Percentiles rank a stretch among this genome's conserved stretches.
Evolutionary conservation across 495 filamentous ascomycete genomes (phyloP).

Genomic region (Trichoderma orchidacearum): DNA sequence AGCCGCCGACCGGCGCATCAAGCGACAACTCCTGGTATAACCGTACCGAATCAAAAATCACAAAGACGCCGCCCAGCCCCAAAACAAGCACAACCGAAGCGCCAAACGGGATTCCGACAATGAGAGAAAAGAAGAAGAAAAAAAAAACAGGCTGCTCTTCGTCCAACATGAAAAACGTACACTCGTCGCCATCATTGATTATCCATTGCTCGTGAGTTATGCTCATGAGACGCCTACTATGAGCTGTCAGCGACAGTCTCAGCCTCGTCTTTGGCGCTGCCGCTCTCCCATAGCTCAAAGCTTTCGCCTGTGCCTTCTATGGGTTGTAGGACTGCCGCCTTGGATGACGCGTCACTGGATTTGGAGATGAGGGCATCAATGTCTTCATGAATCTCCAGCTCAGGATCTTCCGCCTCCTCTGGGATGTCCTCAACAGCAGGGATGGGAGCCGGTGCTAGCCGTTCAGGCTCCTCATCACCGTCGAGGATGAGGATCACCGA

Average conservation of each 20-base stretch:
- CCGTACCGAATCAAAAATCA: neutral
- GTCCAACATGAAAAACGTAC: neutral
- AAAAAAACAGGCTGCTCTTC: neutral
- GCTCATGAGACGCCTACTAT: neutral
- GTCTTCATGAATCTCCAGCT: slow-evolving; percentile 7
- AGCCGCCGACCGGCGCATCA: neutral
- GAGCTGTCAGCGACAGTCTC: slow-evolving; percentile 2
- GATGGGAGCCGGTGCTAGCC: slow-evolving; percentile 2
- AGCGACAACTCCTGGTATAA: neutral
- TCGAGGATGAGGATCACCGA: slow-evolving; percentile 44
- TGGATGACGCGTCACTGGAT: slow-evolving; percentile 16
- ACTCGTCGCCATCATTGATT: neutral
- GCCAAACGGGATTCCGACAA: neutral
- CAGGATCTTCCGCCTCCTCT: neutral
- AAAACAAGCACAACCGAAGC: neutral
- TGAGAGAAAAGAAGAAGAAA: neutral
- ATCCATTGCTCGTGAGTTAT: neutral
- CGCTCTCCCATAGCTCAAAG: slow-evolving; percentile 55
- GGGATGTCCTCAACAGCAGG: neutral
- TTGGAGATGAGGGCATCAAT: slow-evolving; percentile 34
- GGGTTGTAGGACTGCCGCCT: slow-evolving; percentile 32
- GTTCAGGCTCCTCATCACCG: slow-evolving; percentile 32
- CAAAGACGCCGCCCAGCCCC: neutral
- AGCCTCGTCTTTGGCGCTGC: slow-evolving; percentile 38
- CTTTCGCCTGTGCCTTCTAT: slow-evolving; percentile 37